These are phyloP conservation scores for Talaromyces sp. DNA, from an alignment of 2,329 filamentous ascomycete species.

Conservation along the genomic window DNA sequence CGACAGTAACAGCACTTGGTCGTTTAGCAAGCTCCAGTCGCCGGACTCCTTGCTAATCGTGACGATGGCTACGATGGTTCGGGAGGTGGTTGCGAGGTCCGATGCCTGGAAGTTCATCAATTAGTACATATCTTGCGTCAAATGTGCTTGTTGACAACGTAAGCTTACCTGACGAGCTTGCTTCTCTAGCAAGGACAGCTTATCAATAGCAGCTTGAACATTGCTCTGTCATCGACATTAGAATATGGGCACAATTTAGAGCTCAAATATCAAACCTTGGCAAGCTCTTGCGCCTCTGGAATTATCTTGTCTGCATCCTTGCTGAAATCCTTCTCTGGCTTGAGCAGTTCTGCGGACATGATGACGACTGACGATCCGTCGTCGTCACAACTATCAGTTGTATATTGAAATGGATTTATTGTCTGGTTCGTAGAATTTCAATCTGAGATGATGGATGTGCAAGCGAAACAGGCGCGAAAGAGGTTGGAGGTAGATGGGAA, in stretches of 20 bases:
- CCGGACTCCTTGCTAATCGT: constrained; percentile 89
- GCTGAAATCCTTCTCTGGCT: constrained; percentile 98
- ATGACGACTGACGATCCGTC: constrained; percentile 33
- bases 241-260: background rate
- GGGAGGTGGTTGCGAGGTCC: constrained; percentile 91
- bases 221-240: constrained; percentile 48
- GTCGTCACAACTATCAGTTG: constrained; percentile 11
- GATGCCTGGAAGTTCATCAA: constrained; percentile 62
- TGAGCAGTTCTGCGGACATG: constrained; percentile 80
- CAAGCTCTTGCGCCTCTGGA: constrained; percentile 83
- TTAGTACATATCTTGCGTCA: constrained; percentile 16
- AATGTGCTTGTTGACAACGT: constrained; percentile 19
- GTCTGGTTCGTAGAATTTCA: background rate
- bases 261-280: constrained; percentile 59
- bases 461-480: background rate
- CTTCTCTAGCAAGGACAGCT: constrained; percentile 88
- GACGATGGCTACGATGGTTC: constrained; percentile 81
- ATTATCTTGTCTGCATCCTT: constrained; percentile 93
- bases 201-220: constrained; percentile 84
- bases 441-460: background rate
- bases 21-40: constrained; percentile 93
- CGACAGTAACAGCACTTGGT: constrained; percentile 90
- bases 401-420: background rate
- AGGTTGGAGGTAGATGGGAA: background rate
- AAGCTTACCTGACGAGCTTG: constrained; percentile 81